Base-by-base conservation (phyloP, 2,329 filamentous ascomycete genomes). In the Aspergillus sp. region DNA sequence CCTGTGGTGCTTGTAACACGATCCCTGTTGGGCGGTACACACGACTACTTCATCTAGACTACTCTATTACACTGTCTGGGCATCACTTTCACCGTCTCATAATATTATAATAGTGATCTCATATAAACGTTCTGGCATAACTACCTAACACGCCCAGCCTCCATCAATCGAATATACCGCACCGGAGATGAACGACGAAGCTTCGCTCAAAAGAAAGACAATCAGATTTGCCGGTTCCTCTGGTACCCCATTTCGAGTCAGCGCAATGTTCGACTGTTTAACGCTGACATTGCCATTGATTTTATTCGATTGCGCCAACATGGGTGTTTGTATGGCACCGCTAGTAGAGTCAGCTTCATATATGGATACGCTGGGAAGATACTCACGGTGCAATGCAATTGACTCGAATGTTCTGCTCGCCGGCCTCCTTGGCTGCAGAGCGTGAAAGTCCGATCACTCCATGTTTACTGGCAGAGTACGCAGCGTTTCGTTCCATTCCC, bases 381-480 rank as follows among this genome's bases (percentile, higher is more conserved):
- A 13, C 34, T 17, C 39, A 56, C 53, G 53, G 53, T 7, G 34
- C 37, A 17, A 56, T 37, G 19, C 34, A 40, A 19, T 56, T 56
- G n/a, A 56, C 46, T 13, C 53, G 19, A 24, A 56, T 44, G 2
- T 37, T 45, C 39, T 27, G 22, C 2, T 44, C 37, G 1, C 45
- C 53, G 2, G 15, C 45, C 27, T 56, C 53, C 27, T 44, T 50
- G 3, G 53, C 53, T 5, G 37, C 53, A 20, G 45, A 34, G 6
- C 46, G n/a, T 7, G 53, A 22, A 17, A 56, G 34, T 2, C 53
- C 53, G 20, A 56, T 34, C 2, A 56, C 39, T 0, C 46, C 53
- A n/a, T 56, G 53, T 20, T 56, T 56, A 27, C 45, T 49, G 4
- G 46, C 53, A 20, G 17, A 6, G 7, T 56, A 56, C 6, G 53